Base-by-base conservation (phyloP, 768 basidiomycete species). In the Mycena kentingensis region DNA sequence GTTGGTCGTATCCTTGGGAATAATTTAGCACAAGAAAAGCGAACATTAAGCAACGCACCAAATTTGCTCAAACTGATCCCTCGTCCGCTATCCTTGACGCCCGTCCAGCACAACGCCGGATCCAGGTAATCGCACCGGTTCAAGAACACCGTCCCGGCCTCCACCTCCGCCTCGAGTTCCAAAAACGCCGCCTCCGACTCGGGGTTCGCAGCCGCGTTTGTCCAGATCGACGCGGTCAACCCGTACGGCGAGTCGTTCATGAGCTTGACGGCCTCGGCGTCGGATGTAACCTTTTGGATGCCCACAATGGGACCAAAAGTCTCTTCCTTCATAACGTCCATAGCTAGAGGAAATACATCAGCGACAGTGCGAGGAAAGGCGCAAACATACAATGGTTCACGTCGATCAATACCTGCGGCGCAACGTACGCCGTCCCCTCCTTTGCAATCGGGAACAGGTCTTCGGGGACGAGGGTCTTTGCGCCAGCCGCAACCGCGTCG, bases 201-300 rank as follows among this genome's bases (percentile, higher is more conserved):
- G 0, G 76, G 67, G 51, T 84, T 79, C 3, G 70, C 71, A 25
- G 79, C 76, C 0, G 77, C 80, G 60, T 90, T 81, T 1, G 97
- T 98, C 97, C 96, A 99, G 27, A 99, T 68, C 16, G 93, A 94
- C 4, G 92, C 93, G 2, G 96, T 99, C 19, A 99, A 77, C 13
- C 97, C 97, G 65, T 95, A 98, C 0, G 82, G 83, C 15, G 95
- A 97, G 67, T 98, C 94, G 68, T 99, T 98, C 90, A 99, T 99
- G 27, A 98, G 80, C 16, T 70, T 66, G 50, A 98, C 72, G 1
- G 97, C 97, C 66, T 96, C 93, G 38, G 86, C 88, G 66, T 98
- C 97, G 0, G 84, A 84, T 8, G 79, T 74, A 19, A 93, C 94
- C 78, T 93, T 95, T 71, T 91, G 88, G 55, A 99, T 93, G 11